Evolutionary conservation across 108 stramenopile genomes (phyloP).

Genomic region (Cyclotella sp.): DNA sequence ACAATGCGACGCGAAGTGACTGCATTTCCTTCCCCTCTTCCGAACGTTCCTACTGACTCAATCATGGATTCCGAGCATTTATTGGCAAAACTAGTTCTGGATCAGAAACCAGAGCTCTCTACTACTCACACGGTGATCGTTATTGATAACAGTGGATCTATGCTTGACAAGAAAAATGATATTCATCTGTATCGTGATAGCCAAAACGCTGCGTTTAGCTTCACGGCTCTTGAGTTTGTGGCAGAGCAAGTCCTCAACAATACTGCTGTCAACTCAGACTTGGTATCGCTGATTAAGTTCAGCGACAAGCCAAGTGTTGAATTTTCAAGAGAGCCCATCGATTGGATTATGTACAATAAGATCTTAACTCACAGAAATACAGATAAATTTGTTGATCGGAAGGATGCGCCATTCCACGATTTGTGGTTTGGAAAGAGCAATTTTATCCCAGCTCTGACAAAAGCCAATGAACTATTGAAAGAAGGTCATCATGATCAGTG

Average conservation of each 20-base stretch:
- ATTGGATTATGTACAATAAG: slow-evolving; percentile 43
- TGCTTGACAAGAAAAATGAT: slow-evolving; percentile 43
- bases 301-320: slow-evolving; percentile 19
- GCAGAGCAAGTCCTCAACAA: slow-evolving; percentile 40
- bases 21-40: slow-evolving; percentile 45
- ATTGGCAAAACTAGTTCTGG: slow-evolving; percentile 20
- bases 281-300: slow-evolving; percentile 43
- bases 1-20: slow-evolving; percentile 39
- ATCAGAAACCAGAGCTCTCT: slow-evolving; percentile 33
- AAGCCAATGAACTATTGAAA: slow-evolving; percentile 22
- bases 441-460: slow-evolving; percentile 35
- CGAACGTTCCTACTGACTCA: slow-evolving; percentile 5
- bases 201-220: slow-evolving; percentile 44
- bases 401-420: slow-evolving; percentile 17
- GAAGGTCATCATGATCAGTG: slow-evolving; percentile 23
- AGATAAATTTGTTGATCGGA: slow-evolving; percentile 16
- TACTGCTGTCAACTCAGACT: slow-evolving; percentile 40
- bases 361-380: slow-evolving; percentile 30
- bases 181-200: slow-evolving; percentile 45
- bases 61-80: neutral
- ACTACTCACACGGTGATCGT: slow-evolving; percentile 40
- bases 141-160: slow-evolving; percentile 47
- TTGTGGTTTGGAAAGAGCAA: slow-evolving; percentile 29
- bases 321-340: slow-evolving; percentile 35
- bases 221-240: slow-evolving; percentile 46